Evolutionary conservation across 1,284 basidiomycete genomes (phyloP).

Genomic region (Lignosus rhinocerotis): DNA sequence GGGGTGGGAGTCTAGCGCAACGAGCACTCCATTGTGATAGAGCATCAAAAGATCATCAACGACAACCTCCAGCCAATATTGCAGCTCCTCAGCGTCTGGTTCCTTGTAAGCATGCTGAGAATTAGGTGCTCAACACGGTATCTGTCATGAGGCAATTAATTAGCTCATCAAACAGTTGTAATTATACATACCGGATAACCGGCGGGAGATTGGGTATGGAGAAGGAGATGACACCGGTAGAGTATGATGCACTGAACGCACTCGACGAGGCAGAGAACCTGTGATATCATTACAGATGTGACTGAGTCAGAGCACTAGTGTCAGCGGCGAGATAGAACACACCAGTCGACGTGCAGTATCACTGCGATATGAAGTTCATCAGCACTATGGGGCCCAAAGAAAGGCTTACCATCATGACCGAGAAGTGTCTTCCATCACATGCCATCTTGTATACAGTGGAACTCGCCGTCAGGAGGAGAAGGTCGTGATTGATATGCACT

Average conservation of each 20-base stretch:
- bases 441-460: too few species aligned
- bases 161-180: not conserved
- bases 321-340: not conserved
- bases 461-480: too few species aligned
- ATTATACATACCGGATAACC: constrained; percentile 14
- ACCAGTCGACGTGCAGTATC: constrained; percentile 20
- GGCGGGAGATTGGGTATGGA: constrained; percentile 20
- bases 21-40: constrained; percentile 19
- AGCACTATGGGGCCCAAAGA: constrained; percentile 11
- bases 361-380: constrained; percentile 19
- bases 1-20: constrained; percentile 14
- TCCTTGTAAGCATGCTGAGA: constrained; percentile 20
- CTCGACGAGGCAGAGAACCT: constrained; percentile 17
- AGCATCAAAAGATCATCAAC: constrained; percentile 26
- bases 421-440: too few species aligned
- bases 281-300: not conserved
- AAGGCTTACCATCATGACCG: too few species aligned
- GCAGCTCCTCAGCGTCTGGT: constrained; percentile 22
- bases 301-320: not conserved
- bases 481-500: too few species aligned
- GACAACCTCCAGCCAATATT: constrained; percentile 18
- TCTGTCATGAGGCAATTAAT: constrained; percentile 13
- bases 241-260: constrained; percentile 9
- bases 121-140: constrained; percentile 16
- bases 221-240: constrained; percentile 18